Evolutionary conservation across 2,329 filamentous ascomycete species (phyloP).

Genomic region (Teratosphaeriaceae sp.): DNA sequence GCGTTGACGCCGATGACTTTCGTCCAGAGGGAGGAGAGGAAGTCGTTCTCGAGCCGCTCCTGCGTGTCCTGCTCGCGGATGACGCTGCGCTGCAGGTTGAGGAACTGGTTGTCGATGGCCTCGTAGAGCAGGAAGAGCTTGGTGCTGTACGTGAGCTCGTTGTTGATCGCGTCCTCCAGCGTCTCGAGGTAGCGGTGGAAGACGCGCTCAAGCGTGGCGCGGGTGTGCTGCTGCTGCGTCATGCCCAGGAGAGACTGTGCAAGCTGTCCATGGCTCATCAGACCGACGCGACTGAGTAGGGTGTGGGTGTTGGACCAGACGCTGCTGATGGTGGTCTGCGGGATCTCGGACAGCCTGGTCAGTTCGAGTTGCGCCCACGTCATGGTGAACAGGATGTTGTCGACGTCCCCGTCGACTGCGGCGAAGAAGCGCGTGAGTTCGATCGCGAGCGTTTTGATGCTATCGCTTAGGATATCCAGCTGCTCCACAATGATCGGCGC

Average conservation of each 20-base stretch:
- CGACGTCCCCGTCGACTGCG: slow-evolving; percentile 87
- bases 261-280: slow-evolving; percentile 65
- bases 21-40: slow-evolving; percentile 80
- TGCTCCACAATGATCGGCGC: slow-evolving; percentile 79
- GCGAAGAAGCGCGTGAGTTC: slow-evolving; percentile 91
- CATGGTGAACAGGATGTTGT: slow-evolving; percentile 90
- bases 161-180: slow-evolving; percentile 81
- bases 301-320: slow-evolving; percentile 80
- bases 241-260: slow-evolving; percentile 71
- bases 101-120: slow-evolving; percentile 81
- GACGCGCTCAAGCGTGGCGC: slow-evolving; percentile 72
- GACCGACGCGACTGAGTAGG: slow-evolving; percentile 65
- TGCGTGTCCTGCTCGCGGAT: slow-evolving; percentile 77
- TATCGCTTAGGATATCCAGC: slow-evolving; percentile 79
- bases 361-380: slow-evolving; percentile 90
- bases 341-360: slow-evolving; percentile 56
- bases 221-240: slow-evolving; percentile 73
- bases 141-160: slow-evolving; percentile 73
- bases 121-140: slow-evolving; percentile 86
- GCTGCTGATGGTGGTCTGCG: slow-evolving; percentile 59
- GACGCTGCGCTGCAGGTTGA: slow-evolving; percentile 78
- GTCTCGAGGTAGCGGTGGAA: slow-evolving; percentile 83
- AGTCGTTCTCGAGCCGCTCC: slow-evolving; percentile 71
- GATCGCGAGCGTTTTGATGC: slow-evolving; percentile 72
- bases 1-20: slow-evolving; percentile 73